phyloP scores from a whole-genome alignment of 2,329 filamentous ascomycete species.

The Aspergillus pseudonomiae region DNA sequence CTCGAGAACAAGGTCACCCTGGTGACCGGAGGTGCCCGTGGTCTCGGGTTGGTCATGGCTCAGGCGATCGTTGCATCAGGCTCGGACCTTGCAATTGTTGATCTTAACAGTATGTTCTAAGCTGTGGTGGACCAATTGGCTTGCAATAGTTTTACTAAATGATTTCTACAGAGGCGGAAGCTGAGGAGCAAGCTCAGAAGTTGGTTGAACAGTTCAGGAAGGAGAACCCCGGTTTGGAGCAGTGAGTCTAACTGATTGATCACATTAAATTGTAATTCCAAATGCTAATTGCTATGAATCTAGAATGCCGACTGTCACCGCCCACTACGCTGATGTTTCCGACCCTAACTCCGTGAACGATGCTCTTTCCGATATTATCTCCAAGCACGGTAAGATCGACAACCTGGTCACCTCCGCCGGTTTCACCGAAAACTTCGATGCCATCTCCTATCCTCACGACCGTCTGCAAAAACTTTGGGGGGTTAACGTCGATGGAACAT shows the following conservation, averaged over 20 bases:
- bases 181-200: constrained; percentile 71
- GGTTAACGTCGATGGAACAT: constrained; percentile 92
- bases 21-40: constrained; percentile 87
- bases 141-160: neutral
- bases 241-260: constrained; percentile 50
- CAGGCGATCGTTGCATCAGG: constrained; percentile 88
- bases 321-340: constrained; percentile 87
- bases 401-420: constrained; percentile 94
- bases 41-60: constrained; percentile 88
- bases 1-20: constrained; percentile 81
- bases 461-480: constrained; percentile 91
- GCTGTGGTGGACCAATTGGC: neutral
- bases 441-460: constrained; percentile 86
- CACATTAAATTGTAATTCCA: neutral
- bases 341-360: constrained; percentile 75
- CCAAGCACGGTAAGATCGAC: constrained; percentile 79
- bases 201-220: constrained; percentile 75
- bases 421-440: constrained; percentile 94
- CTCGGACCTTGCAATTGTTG: constrained; percentile 86
- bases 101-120: constrained; percentile 77
- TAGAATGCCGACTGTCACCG: constrained; percentile 79
- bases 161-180: constrained; percentile 72
- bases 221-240: constrained; percentile 75
- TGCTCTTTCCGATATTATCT: constrained; percentile 70
- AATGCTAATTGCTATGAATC: neutral